Evolutionary conservation across 1,284 basidiomycete genomes (phyloP), one percentile per base, ranked within the genome.

Genomic region (Pseudozyma sp.): DNA sequence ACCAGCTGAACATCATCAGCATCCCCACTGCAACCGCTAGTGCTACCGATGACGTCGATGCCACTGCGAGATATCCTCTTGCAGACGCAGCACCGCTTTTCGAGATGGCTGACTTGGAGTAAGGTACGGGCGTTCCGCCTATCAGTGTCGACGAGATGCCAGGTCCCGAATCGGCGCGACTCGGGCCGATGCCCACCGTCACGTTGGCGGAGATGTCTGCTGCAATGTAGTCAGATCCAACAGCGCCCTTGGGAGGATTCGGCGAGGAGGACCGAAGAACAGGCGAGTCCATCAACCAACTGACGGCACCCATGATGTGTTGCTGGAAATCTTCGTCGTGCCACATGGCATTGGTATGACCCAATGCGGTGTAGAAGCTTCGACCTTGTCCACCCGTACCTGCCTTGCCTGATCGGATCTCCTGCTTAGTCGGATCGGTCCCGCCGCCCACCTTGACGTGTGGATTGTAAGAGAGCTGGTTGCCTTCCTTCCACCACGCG

Each of bases 401-500:
- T 16, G 64, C 62, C 14, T 51, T 68, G 0, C 75, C 79, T 4
- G 53, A 37, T 14, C 67, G 66, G 17, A 69, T 70, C 54, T 76
- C 63, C 9, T 62, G 31, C 34, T 63, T 70, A 47, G 57, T 77
- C 7, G 77, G 65, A 33, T 78, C 75, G 1, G 76, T 64, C 5
- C 75, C 78, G 19, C 76, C 79, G 16, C 75, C 75, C 7, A 76
- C 62, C n/a, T 67, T 60, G 19, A 58, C 19, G 34, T 72, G 61
- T 16, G 68, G 69, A 19, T 75, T 68, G 54, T 66, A 68, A 16
- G 48, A 50, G 13, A 79, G 65, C 24, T 76, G 68, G 8, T 72
- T 44, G 45, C 77, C 79, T 47, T 81, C 78, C 53, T 68, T 72
- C 65, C 69, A 81, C 79, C 79, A 81, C 6, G 78, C 78, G 17